Evolutionary conservation across 192 early-diverging fungal species (phyloP).

Genomic region (Rhizophagus prolifer): DNA sequence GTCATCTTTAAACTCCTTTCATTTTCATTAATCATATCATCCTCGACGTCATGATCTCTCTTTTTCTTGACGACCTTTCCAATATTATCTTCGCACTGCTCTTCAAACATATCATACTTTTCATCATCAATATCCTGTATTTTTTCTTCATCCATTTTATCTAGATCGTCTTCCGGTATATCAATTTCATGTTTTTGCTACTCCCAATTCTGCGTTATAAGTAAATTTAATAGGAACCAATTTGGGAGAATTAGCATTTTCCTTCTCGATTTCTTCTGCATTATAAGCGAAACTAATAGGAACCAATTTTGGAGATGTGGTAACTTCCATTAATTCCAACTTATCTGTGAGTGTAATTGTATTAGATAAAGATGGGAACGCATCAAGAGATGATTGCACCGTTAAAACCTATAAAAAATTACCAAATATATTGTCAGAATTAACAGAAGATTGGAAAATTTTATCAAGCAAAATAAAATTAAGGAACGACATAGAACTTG

Average conservation of each 20-base stretch:
- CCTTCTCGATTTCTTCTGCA: neutral
- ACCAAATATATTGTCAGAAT: neutral
- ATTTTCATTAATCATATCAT: neutral
- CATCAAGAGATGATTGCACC: conserved; percentile 8
- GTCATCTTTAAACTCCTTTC: neutral
- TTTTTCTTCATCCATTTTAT: neutral
- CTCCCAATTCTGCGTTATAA: neutral
- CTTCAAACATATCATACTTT: neutral
- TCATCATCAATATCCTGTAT: neutral
- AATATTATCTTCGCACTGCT: neutral
- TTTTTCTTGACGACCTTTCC: neutral
- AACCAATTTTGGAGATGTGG: conserved; percentile 4
- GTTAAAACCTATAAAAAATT: neutral
- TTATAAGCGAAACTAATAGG: neutral
- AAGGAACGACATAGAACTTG: neutral
- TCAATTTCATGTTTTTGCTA: neutral
- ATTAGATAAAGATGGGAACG: neutral
- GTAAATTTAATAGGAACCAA: neutral
- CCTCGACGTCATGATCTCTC: neutral
- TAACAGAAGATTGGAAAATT: neutral
- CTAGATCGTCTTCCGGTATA: neutral
- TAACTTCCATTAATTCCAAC: conserved; percentile 7
- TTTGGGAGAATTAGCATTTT: neutral
- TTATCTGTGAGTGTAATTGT: neutral
- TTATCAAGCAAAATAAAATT: too few species aligned